Evolutionary conservation across 1,284 basidiomycete species (phyloP).

Genomic region (Apiotrichum sp.): DNA sequence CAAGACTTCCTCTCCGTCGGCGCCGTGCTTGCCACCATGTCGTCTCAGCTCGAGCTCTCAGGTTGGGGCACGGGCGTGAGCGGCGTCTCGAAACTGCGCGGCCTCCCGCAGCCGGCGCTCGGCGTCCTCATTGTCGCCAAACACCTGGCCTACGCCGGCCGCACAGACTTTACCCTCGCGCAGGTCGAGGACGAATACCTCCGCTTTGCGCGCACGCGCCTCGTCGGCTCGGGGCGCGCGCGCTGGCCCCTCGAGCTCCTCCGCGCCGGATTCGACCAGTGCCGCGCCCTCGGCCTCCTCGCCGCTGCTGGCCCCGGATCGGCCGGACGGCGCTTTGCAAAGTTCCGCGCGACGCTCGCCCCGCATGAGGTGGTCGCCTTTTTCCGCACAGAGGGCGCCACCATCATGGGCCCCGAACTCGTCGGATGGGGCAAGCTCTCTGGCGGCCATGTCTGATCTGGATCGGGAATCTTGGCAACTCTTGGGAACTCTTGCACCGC

Average conservation of each 20-base stretch:
- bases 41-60: constrained; percentile 33
- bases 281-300: constrained; percentile 36
- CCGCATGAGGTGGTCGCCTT: constrained; percentile 44
- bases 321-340: constrained; percentile 35
- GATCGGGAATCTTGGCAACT: no score
- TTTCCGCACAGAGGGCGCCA: constrained; percentile 41
- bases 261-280: constrained; percentile 38
- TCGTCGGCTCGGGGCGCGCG: constrained; percentile 44
- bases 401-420: constrained; percentile 40
- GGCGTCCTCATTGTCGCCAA: constrained; percentile 52
- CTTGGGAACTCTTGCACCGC: no score
- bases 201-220: constrained; percentile 41
- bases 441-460: constrained; percentile 39
- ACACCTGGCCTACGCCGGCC: constrained; percentile 64
- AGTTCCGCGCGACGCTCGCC: constrained; percentile 37
- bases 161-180: constrained; percentile 53
- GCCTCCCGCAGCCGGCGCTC: constrained; percentile 42
- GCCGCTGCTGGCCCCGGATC: constrained; percentile 26
- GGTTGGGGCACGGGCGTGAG: constrained; percentile 31
- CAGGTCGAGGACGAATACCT: constrained; percentile 47
- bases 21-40: constrained; percentile 16
- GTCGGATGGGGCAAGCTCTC: constrained; percentile 43
- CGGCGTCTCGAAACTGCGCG: constrained; percentile 16
- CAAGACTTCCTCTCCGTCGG: constrained; percentile 29
- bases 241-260: constrained; percentile 41